A percentile compares a stretch with the other conserved stretches of the same genome.
These are phyloP conservation scores for Candida sp. DNA, from an alignment of 1,139 yeast species.

Conservation along the genomic window DNA sequence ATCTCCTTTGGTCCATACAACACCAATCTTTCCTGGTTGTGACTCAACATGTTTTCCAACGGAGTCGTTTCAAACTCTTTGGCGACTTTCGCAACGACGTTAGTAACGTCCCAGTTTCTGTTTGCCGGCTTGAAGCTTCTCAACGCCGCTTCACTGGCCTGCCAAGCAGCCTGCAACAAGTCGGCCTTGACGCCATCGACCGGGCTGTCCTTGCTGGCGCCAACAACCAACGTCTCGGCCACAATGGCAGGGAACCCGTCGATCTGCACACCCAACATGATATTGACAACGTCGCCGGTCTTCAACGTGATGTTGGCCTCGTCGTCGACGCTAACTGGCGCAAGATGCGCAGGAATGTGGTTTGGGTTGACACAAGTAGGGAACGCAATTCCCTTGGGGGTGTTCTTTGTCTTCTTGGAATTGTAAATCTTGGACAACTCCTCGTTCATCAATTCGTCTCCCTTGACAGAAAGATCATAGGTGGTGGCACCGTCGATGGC, in stretches of 20 bases:
- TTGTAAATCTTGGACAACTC: constrained; percentile 69
- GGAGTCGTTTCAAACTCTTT: constrained; percentile 64
- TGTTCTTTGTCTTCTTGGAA: constrained; percentile 59
- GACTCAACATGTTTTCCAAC: constrained; percentile 80
- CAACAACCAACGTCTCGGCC: constrained; percentile 72
- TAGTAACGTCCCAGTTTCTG: constrained; percentile 81
- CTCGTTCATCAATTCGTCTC: constrained; percentile 66
- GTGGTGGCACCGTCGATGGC: constrained; percentile 67
- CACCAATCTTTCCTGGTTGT: constrained; percentile 71
- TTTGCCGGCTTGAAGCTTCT: constrained; percentile 71
- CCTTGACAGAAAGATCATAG: constrained; percentile 62
- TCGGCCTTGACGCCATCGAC: constrained; percentile 67
- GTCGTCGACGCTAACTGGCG: constrained; percentile 65
- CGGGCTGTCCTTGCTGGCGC: constrained; percentile 44
- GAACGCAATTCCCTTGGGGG: constrained; percentile 74
- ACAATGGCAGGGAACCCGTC: constrained; percentile 78
- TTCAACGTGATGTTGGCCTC: constrained; percentile 61
- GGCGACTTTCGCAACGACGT: constrained; percentile 67
- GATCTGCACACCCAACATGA: constrained; percentile 78
- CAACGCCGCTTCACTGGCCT: constrained; percentile 80
- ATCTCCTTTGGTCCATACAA: constrained; percentile 80
- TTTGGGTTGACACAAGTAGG: constrained; percentile 81
- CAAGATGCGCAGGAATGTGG: constrained; percentile 72
- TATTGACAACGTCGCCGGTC: constrained; percentile 74
- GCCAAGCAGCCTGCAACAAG: constrained; percentile 74